Evolutionary conservation across 768 basidiomycete genomes (phyloP).

Genomic region (Collybia sordida): DNA sequence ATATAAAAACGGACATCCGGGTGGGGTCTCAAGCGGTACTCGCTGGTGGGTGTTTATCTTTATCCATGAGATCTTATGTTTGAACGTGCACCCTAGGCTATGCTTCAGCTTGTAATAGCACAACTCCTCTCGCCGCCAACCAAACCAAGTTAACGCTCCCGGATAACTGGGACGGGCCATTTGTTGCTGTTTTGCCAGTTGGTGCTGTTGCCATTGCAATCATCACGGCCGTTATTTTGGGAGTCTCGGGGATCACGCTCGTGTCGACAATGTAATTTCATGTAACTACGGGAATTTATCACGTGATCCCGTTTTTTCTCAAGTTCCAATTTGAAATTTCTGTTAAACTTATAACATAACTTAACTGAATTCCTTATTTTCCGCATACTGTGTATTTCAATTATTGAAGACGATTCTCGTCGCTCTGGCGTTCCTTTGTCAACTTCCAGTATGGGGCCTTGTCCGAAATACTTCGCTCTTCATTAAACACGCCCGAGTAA

Average conservation of each 20-base stretch:
- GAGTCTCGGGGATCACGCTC: constrained; percentile 45
- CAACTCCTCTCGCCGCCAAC: constrained; percentile 33
- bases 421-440: constrained; percentile 1
- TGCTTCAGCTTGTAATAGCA: constrained; percentile 39
- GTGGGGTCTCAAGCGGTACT: constrained; percentile 64
- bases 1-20: constrained; percentile 46
- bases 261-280: constrained; percentile 50
- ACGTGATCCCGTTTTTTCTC: background rate
- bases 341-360: too few relatives aligned
- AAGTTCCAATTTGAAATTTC: too few relatives aligned
- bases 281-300: background rate
- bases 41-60: constrained; percentile 38
- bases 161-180: constrained; percentile 60
- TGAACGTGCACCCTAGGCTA: constrained; percentile 43
- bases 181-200: constrained; percentile 42
- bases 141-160: constrained; percentile 46
- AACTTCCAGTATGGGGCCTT: background rate
- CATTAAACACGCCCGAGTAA: background rate
- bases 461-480: background rate
- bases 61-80: background rate
- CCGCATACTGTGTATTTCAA: too few relatives aligned
- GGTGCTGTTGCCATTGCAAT: constrained; percentile 46
- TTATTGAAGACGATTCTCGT: background rate
- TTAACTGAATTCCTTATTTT: too few relatives aligned
- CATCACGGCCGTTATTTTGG: constrained; percentile 43